Evolutionary conservation across 78 protist genomes (phyloP).

Genomic region (Protostelium mycophagum): DNA sequence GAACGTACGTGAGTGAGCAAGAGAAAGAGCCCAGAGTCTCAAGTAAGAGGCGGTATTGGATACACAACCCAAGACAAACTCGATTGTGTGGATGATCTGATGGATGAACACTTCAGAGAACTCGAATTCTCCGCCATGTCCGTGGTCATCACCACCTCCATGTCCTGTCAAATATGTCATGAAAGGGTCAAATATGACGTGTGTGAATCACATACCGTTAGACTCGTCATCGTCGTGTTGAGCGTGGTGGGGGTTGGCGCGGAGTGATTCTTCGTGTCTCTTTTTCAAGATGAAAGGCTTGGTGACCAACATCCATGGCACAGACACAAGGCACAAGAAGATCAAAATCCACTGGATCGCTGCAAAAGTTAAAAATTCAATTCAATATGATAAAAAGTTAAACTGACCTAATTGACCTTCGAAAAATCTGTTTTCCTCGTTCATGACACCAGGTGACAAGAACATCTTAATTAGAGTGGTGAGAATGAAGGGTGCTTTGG

Average conservation of each 20-base stretch:
- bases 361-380: not conserved
- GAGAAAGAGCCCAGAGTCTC: slow-evolving; percentile 99
- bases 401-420: slow-evolving; percentile 38
- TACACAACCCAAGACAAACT: slow-evolving; percentile 96
- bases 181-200: no score
- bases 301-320: slow-evolving; percentile 85
- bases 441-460: slow-evolving; percentile 33
- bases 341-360: slow-evolving; percentile 72
- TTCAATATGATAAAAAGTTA: not conserved
- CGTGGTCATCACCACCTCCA: slow-evolving; percentile 43
- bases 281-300: slow-evolving; percentile 73
- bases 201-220: no score
- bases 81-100: slow-evolving; percentile 98
- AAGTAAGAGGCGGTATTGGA: slow-evolving; percentile 99
- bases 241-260: slow-evolving; percentile 19
- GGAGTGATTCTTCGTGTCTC: slow-evolving; percentile 17
- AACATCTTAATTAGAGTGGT: slow-evolving; percentile 57
- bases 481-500: slow-evolving; percentile 28
- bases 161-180: no score
- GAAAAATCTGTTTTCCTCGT: slow-evolving; percentile 4
- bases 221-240: slow-evolving; percentile 37
- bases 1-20: slow-evolving; percentile 92
- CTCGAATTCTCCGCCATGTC: slow-evolving; percentile 72
- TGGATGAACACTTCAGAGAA: slow-evolving; percentile 84
- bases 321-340: slow-evolving; percentile 68